Evolutionary conservation across 495 filamentous ascomycete genomes (phyloP).

Genomic region (Hypomontagnella monticulosa): DNA sequence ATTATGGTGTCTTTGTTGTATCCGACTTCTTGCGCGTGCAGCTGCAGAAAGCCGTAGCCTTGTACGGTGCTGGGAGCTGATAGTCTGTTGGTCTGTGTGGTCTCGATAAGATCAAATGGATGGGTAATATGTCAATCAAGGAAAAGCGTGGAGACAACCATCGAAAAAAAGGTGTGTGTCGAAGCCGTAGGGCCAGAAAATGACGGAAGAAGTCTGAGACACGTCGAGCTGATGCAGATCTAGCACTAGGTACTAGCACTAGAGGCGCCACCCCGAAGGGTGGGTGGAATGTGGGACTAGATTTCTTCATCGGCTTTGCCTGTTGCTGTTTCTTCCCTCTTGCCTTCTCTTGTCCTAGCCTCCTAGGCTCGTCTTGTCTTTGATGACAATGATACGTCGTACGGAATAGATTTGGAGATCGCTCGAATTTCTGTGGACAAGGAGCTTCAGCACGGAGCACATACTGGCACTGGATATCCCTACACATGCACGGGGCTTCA

Average conservation of each 20-base stretch:
- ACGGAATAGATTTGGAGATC: slow-evolving; percentile 24
- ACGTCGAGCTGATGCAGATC: slow-evolving; percentile 41
- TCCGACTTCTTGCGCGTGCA: slow-evolving; percentile 34
- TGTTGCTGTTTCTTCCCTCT: not conserved
- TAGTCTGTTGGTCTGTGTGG: slow-evolving; percentile 1
- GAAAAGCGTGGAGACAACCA: slow-evolving; percentile 16
- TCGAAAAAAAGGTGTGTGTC: slow-evolving; percentile 28
- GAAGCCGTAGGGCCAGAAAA: slow-evolving; percentile 28
- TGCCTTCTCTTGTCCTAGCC: slow-evolving; percentile 24
- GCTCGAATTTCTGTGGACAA: slow-evolving; percentile 13
- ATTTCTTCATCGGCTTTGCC: slow-evolving; percentile 32
- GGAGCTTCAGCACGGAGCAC: slow-evolving; percentile 35
- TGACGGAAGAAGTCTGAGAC: slow-evolving; percentile 36
- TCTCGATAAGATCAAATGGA: not conserved
- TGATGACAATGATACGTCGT: slow-evolving; percentile 27
- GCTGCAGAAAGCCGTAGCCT: slow-evolving; percentile 31
- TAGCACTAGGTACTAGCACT: no score
- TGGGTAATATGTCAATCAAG: slow-evolving; percentile 16
- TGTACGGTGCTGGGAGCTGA: slow-evolving; percentile 1
- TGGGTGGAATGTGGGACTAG: slow-evolving; percentile 26
- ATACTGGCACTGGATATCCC: slow-evolving; percentile 19
- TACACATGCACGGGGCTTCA: slow-evolving; percentile 10
- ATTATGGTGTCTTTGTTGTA: slow-evolving; percentile 38
- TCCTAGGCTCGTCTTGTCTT: slow-evolving; percentile 20
- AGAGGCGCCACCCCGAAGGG: slow-evolving; percentile 21